These are phyloP conservation scores for Westerdykella sp. DNA, from an alignment of 2,329 filamentous ascomycete species.

Conservation along the genomic window DNA sequence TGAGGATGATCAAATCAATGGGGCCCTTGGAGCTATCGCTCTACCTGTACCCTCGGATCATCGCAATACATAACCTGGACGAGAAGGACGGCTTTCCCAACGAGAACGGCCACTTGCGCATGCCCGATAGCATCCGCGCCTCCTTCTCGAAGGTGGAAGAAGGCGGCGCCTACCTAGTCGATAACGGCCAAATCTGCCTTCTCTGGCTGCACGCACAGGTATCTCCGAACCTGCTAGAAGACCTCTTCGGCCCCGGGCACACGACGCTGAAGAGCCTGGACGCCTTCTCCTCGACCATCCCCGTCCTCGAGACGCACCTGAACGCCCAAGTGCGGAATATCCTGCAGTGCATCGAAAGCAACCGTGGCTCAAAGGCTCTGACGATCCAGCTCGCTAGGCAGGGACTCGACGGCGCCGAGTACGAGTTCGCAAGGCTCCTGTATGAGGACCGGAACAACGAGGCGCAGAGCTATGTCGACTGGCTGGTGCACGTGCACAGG, in stretches of 20 bases:
- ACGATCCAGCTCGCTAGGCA: constrained; percentile 87
- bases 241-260: constrained; percentile 78
- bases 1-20: constrained; percentile 84
- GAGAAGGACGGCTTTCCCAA: constrained; percentile 91
- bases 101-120: constrained; percentile 76
- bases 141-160: constrained; percentile 86
- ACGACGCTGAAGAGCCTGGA: constrained; percentile 69
- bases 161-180: constrained; percentile 87
- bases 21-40: constrained; percentile 77
- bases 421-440: constrained; percentile 85
- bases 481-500: constrained; percentile 92
- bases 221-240: constrained; percentile 81
- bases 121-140: constrained; percentile 73
- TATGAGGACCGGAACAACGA: constrained; percentile 97
- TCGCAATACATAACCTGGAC: constrained; percentile 82
- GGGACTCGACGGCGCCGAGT: constrained; percentile 89
- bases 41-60: constrained; percentile 92
- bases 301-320: constrained; percentile 81
- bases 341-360: constrained; percentile 72
- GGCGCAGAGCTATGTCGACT: constrained; percentile 96
- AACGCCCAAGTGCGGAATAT: constrained; percentile 95
- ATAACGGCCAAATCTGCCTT: constrained; percentile 88
- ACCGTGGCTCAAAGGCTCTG: constrained; percentile 79
- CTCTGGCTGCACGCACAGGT: constrained; percentile 91
- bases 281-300: constrained; percentile 71